These are phyloP conservation scores for Xylariaceae sp. DNA, from an alignment of 2,329 filamentous ascomycete genomes.

Conservation along the genomic window DNA sequence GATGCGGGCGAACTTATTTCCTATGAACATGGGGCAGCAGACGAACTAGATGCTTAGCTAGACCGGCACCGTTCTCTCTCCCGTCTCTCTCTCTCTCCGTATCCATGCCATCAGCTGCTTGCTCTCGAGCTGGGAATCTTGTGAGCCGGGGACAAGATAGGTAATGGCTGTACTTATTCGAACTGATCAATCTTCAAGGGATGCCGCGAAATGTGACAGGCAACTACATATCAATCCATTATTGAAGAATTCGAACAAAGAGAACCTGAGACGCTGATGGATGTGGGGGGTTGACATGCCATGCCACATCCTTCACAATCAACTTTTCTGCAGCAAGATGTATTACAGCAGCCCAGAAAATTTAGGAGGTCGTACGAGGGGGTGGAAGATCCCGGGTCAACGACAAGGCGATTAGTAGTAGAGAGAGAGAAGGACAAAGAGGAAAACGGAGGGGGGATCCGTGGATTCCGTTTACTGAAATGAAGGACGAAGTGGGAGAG, in stretches of 20 bases:
- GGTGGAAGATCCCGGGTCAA: neutral
- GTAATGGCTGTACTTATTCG: neutral
- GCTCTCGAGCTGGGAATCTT: too few species aligned
- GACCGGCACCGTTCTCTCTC: neutral
- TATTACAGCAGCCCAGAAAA: neutral
- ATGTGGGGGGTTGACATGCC: neutral
- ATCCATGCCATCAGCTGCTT: too few species aligned
- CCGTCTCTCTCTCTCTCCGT: too few species aligned
- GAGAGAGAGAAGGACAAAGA: conserved; percentile 7
- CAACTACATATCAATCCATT: conserved; percentile 1
- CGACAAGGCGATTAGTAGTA: conserved; percentile 1
- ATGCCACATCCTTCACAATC: neutral
- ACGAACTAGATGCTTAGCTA: neutral
- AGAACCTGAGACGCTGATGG: neutral
- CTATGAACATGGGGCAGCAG: neutral
- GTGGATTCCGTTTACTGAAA: neutral
- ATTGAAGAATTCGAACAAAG: conserved; percentile 9
- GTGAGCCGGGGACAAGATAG: neutral
- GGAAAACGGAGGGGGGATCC: neutral
- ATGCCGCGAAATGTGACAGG: neutral
- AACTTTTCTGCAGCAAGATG: neutral
- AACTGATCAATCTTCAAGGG: neutral
- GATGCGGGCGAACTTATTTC: conserved; percentile 1
- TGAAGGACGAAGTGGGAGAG: neutral
- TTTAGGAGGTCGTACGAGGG: conserved; percentile 1